A percentile compares a stretch with the other conserved stretches of the same genome.
These are phyloP conservation scores for Ceriops zippeliana DNA, from an alignment of 345 rosid genomes.

Conservation along the genomic window DNA sequence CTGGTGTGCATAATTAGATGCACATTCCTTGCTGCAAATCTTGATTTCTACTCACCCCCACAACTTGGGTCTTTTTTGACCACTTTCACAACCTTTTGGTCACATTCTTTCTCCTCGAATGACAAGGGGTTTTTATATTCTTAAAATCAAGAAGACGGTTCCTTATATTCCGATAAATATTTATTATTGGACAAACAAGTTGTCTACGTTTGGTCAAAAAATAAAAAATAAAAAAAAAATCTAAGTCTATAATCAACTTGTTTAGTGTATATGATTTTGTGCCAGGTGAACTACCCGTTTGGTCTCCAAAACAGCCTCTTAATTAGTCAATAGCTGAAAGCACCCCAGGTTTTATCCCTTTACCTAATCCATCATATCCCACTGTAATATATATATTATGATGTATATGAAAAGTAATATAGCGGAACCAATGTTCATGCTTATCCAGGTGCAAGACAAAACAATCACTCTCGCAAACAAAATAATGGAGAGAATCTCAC, in stretches of 20 bases:
- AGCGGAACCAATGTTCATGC: conserved; percentile 26
- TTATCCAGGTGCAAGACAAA: conserved; percentile 36
- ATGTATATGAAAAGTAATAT: not conserved
- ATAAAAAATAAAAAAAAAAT: too few relatives aligned
- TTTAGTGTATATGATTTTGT: not conserved
- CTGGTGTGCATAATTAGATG: not conserved
- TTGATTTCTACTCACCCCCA: not conserved
- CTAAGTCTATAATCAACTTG: not conserved
- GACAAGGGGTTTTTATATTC: not conserved
- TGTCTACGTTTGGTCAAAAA: too few relatives aligned
- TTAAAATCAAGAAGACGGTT: not conserved
- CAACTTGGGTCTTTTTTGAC: not conserved
- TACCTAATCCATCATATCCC: conserved; percentile 44
- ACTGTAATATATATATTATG: conserved; percentile 3
- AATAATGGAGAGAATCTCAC: conserved; percentile 59
- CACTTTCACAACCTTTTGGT: not conserved
- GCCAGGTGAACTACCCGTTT: conserved; percentile 24
- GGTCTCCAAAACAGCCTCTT: conserved; percentile 26
- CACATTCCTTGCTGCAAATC: not conserved
- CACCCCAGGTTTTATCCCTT: conserved; percentile 19
- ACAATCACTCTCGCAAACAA: conserved; percentile 40
- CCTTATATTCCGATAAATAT: conserved; percentile 5
- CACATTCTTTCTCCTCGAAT: not conserved
- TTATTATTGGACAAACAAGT: not conserved
- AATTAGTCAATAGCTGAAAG: conserved; percentile 24